Evolutionary conservation across 495 filamentous ascomycete species (phyloP).

Genomic region (Apodospora peruviana): DNA sequence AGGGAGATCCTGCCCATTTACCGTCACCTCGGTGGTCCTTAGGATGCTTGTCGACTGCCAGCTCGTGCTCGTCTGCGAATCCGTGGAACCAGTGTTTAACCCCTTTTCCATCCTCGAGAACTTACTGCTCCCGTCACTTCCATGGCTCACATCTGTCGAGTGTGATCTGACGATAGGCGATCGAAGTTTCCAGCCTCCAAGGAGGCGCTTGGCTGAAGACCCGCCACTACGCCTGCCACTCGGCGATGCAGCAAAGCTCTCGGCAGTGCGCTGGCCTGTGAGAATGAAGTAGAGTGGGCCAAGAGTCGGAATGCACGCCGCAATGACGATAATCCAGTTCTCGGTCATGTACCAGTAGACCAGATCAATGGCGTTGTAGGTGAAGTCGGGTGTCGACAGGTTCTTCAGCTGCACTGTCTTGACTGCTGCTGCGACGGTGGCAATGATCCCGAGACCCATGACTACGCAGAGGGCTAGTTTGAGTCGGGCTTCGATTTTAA

Average conservation of each 20-base stretch:
- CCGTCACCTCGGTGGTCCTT: background rate
- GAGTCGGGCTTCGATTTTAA: background rate
- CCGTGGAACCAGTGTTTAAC: background rate
- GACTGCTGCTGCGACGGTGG: background rate
- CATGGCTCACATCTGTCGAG: background rate
- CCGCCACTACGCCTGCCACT: background rate
- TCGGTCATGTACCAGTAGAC: constrained; percentile 1
- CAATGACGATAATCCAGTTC: background rate
- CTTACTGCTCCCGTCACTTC: background rate
- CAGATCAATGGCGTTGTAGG: constrained; percentile 1
- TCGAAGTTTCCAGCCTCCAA: background rate
- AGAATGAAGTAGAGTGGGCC: background rate
- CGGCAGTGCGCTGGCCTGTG: background rate
- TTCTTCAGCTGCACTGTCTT: background rate
- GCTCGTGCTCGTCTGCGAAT: background rate
- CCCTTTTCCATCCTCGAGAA: background rate
- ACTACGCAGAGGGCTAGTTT: background rate
- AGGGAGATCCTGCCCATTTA: background rate
- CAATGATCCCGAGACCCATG: background rate
- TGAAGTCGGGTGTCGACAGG: constrained; percentile 1
- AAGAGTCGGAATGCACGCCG: background rate
- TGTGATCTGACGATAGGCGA: background rate
- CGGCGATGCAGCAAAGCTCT: background rate
- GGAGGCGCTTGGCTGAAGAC: background rate
- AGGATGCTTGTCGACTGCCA: background rate